phyloP scores from a whole-genome alignment of 352 stramenopile species.

The Phytopythium mirpurense region DNA sequence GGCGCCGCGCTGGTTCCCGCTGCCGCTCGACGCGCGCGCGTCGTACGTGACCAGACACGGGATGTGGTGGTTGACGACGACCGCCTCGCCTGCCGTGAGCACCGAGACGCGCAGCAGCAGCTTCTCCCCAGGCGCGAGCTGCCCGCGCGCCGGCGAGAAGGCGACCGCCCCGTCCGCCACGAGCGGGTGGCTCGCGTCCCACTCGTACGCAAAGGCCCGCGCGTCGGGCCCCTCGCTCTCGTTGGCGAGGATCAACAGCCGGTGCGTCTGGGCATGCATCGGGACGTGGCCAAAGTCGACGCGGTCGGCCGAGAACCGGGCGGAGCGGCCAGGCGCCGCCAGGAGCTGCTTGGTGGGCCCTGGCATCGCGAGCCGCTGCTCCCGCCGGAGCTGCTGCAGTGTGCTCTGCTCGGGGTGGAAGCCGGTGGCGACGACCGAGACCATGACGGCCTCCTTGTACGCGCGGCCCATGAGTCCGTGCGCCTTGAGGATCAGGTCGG shows the following conservation, averaged over 20 bases:
- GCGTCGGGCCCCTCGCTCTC: slow-evolving; percentile 8
- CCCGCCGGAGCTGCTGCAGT: slow-evolving; percentile 28
- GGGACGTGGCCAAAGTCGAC: slow-evolving; percentile 61
- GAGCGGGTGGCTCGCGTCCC: slow-evolving; percentile 50
- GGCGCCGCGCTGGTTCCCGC: slow-evolving; percentile 1
- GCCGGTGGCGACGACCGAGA: slow-evolving; percentile 52
- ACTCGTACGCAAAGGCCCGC: slow-evolving; percentile 38
- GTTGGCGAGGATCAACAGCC: slow-evolving; percentile 57
- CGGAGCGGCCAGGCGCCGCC: slow-evolving; percentile 29
- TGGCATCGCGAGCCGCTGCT: slow-evolving; percentile 12
- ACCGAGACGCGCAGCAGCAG: slow-evolving; percentile 48
- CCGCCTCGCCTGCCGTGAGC: slow-evolving; percentile 22
- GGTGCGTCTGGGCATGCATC: slow-evolving; percentile 34
- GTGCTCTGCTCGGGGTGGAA: slow-evolving; percentile 43
- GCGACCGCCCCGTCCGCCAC: slow-evolving; percentile 35
- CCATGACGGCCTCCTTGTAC: slow-evolving; percentile 62
- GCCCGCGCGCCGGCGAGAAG: slow-evolving; percentile 47
- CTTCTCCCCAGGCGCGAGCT: slow-evolving; percentile 43
- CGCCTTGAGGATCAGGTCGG: slow-evolving; percentile 54
- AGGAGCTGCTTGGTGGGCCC: slow-evolving; percentile 27
- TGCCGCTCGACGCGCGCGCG: not conserved
- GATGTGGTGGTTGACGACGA: slow-evolving; percentile 70
- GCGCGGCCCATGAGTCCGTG: slow-evolving; percentile 60
- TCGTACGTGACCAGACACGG: slow-evolving; percentile 40
- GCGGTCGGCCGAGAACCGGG: slow-evolving; percentile 42